These are phyloP conservation scores for Rosa multiflora DNA, from an alignment of 306 rosid genomes.

Conservation along the genomic window DNA sequence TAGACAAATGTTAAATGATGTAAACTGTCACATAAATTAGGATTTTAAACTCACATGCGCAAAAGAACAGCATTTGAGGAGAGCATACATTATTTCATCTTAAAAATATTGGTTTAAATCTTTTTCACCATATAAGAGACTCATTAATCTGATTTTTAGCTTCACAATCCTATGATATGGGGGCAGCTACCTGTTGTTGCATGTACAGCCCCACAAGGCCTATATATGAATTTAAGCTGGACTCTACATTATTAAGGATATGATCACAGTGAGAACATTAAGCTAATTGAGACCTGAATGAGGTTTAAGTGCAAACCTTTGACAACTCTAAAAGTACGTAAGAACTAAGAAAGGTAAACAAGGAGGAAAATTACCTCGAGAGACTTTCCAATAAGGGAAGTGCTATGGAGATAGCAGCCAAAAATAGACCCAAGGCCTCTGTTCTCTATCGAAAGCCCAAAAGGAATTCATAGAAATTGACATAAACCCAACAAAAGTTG, in stretches of 20 bases:
- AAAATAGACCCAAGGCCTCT: conserved; percentile 74
- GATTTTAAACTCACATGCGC: no score
- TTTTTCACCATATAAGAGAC: no score
- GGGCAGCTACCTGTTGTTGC: neutral
- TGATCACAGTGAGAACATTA: no score
- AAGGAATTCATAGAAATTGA: neutral
- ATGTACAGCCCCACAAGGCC: neutral
- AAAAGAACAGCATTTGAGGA: no score
- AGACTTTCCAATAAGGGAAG: conserved; percentile 79
- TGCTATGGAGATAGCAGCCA: conserved; percentile 69
- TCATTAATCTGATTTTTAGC: neutral
- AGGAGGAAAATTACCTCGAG: conserved; percentile 58
- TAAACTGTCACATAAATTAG: no score
- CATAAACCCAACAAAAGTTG: neutral
- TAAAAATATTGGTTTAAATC: no score
- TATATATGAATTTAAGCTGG: neutral
- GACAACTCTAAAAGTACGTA: neutral
- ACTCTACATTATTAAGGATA: neutral
- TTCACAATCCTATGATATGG: neutral
- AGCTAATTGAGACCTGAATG: neutral
- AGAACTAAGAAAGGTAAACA: neutral
- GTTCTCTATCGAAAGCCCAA: conserved; percentile 45
- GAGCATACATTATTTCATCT: no score
- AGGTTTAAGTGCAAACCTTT: neutral
- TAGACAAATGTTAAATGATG: no score